These are phyloP conservation scores for Pholiota adiposa DNA, from an alignment of 1,284 basidiomycete species.

Conservation along the genomic window DNA sequence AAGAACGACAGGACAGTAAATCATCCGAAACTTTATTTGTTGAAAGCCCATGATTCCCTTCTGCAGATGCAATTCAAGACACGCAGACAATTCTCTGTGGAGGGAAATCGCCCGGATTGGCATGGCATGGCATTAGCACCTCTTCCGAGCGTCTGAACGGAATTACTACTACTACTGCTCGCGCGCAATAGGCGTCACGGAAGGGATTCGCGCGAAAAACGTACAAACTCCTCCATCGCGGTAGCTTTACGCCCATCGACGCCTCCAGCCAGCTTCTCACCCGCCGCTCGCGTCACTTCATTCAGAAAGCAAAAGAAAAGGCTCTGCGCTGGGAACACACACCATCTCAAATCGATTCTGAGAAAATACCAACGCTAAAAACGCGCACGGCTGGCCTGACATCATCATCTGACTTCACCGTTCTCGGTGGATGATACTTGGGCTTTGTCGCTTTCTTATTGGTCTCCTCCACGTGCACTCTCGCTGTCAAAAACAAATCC, in stretches of 20 bases:
- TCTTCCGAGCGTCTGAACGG: background rate
- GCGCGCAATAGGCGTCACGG: background rate
- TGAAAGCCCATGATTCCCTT: background rate
- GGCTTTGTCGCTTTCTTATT: background rate
- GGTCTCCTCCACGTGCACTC: background rate
- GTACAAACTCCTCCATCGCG: background rate
- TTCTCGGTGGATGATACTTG: background rate
- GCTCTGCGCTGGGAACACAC: background rate
- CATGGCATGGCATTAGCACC: no score
- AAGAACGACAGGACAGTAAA: slow-evolving; percentile 4
- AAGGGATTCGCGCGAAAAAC: background rate
- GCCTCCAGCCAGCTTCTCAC: slow-evolving; percentile 4
- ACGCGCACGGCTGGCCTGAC: slow-evolving; percentile 5
- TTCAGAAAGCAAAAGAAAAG: background rate
- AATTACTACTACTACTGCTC: no score
- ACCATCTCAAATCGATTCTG: background rate
- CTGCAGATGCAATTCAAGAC: background rate
- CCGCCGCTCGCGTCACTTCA: slow-evolving; percentile 9
- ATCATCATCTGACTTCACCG: slow-evolving; percentile 22
- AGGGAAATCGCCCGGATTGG: background rate
- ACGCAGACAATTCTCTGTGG: background rate
- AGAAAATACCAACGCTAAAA: background rate
- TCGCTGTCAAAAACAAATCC: background rate
- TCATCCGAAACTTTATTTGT: slow-evolving; percentile 15
- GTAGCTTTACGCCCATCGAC: background rate